These are phyloP conservation scores for Cutaneotrichosporon sp. DNA, from an alignment of 1,284 basidiomycete genomes.

Conservation along the genomic window DNA sequence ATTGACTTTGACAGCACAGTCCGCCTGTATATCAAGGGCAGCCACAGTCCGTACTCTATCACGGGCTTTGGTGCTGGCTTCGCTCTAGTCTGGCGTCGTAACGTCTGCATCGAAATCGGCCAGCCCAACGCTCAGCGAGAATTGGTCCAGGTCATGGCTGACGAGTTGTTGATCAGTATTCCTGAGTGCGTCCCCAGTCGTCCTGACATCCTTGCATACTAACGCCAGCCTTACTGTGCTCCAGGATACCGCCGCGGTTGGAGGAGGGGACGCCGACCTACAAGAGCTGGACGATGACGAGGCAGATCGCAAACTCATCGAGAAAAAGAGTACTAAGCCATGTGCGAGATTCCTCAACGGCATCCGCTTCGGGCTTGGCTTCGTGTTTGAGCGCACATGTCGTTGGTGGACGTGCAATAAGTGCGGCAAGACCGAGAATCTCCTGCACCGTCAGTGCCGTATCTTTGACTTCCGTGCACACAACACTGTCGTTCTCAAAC, in stretches of 20 bases:
- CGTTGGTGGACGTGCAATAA: constrained; percentile 60
- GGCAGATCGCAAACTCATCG: constrained; percentile 6
- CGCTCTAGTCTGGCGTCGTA: constrained; percentile 76
- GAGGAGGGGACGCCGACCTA: constrained; percentile 21
- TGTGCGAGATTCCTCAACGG: constrained; percentile 82
- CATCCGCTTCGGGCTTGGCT: constrained; percentile 84
- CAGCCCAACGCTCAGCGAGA: constrained; percentile 71
- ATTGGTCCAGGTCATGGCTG: constrained; percentile 75
- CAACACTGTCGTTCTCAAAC: constrained; percentile 65
- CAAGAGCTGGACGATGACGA: constrained; percentile 3
- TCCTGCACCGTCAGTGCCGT: constrained; percentile 75
- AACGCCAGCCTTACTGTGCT: constrained; percentile 47
- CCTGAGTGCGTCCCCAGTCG: constrained; percentile 60
- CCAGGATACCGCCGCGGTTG: constrained; percentile 51
- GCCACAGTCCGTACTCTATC: constrained; percentile 72
- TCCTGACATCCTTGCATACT: background rate
- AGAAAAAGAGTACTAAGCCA: constrained; percentile 50
- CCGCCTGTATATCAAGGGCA: constrained; percentile 79
- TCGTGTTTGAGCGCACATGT: constrained; percentile 80
- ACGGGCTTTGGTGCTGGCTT: constrained; percentile 80
- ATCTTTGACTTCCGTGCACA: constrained; percentile 79
- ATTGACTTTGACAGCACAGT: constrained; percentile 70
- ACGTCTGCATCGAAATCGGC: constrained; percentile 68
- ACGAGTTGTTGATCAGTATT: constrained; percentile 73
- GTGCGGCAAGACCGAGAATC: constrained; percentile 51